A percentile compares a stretch with the other conserved stretches of the same genome.
These are phyloP conservation scores for Curvularia lunata DNA, from an alignment of 2,329 filamentous ascomycete genomes.

Conservation along the genomic window DNA sequence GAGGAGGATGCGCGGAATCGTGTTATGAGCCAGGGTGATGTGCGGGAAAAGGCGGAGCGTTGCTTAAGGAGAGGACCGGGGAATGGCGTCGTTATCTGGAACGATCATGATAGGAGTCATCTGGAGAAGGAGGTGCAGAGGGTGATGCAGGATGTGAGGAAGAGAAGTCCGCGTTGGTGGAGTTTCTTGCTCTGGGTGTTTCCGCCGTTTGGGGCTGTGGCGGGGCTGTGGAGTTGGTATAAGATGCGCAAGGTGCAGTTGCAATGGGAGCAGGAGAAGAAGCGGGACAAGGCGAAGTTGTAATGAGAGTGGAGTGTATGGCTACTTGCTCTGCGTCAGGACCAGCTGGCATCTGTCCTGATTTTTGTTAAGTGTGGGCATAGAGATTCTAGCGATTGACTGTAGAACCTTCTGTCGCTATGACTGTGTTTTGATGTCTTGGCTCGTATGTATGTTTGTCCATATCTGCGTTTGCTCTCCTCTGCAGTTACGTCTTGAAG, in stretches of 20 bases:
- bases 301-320: conserved; percentile 37
- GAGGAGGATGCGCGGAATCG: conserved; percentile 87
- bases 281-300: conserved; percentile 65
- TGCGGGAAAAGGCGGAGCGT: conserved; percentile 79
- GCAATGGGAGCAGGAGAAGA: conserved; percentile 68
- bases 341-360: conserved; percentile 9
- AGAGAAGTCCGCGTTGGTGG: conserved; percentile 80
- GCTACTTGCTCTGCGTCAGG: conserved; percentile 1
- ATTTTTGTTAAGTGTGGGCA: conserved; percentile 18
- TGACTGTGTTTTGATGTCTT: conserved; percentile 6
- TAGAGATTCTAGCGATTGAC: conserved; percentile 22
- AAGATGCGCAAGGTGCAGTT: conserved; percentile 73
- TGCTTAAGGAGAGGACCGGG: conserved; percentile 68
- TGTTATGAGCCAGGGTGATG: conserved; percentile 84
- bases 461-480: not conserved
- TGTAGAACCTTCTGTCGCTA: conserved; percentile 16
- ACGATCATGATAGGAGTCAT: conserved; percentile 77
- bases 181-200: conserved; percentile 70
- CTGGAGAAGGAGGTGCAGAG: conserved; percentile 70
- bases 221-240: conserved; percentile 74
- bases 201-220: conserved; percentile 74
- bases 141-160: conserved; percentile 69
- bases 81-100: conserved; percentile 85
- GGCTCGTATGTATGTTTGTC: not conserved
- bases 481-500: not conserved